These are phyloP conservation scores for Cokeromyces recurvatus DNA, from an alignment of 371 early-diverging fungal species.

Conservation along the genomic window DNA sequence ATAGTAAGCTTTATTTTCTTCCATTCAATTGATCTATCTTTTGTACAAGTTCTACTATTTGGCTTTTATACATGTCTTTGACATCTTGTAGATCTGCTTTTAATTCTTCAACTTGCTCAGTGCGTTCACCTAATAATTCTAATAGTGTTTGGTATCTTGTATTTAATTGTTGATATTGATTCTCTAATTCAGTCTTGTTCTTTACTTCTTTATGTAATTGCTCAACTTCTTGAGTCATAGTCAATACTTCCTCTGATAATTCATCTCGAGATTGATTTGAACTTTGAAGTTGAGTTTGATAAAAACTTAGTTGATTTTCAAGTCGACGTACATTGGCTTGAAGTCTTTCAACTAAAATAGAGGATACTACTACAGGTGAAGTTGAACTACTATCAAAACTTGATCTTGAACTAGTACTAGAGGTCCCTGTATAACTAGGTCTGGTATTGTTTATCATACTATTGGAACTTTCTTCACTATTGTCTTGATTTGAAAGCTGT, in stretches of 20 bases:
- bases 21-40: constrained; percentile 37
- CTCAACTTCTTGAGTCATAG: constrained; percentile 58
- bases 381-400: constrained; percentile 34
- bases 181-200: constrained; percentile 25
- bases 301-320: constrained; percentile 64
- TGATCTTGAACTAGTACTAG: constrained; percentile 29
- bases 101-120: constrained; percentile 82
- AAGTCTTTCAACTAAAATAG: constrained; percentile 54
- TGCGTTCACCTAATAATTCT: constrained; percentile 85
- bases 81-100: constrained; percentile 79
- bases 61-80: constrained; percentile 70
- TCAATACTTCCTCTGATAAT: constrained; percentile 68
- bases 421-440: not conserved
- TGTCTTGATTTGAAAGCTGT: too few species aligned
- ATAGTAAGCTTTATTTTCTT: too few species aligned
- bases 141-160: constrained; percentile 70
- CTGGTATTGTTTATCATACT: not conserved
- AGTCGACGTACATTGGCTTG: constrained; percentile 56
- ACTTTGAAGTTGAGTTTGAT: constrained; percentile 64
- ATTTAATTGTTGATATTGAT: constrained; percentile 38
- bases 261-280: constrained; percentile 69
- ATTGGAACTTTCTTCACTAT: constrained; percentile 2
- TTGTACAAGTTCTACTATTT: constrained; percentile 67
- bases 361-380: constrained; percentile 7
- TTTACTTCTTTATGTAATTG: constrained; percentile 32